Evolutionary conservation across 176 grass and related monocot genomes (phyloP).

Genomic region (Zea luxurians): DNA sequence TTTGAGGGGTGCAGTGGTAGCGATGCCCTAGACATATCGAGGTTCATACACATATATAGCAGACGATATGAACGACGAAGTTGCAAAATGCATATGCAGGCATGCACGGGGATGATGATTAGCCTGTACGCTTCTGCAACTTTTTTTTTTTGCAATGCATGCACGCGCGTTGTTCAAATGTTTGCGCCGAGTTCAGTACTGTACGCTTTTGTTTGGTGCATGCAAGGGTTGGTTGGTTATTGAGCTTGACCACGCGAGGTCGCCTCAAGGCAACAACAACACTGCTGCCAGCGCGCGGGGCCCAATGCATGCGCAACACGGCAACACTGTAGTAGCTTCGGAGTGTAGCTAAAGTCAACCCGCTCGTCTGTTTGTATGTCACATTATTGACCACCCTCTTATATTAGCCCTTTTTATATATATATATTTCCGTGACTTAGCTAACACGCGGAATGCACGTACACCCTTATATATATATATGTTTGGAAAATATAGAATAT

Average conservation of each 20-base stretch:
- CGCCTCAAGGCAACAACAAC: slow-evolving; percentile 44
- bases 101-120: background rate
- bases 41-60: slow-evolving; percentile 30
- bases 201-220: slow-evolving; percentile 49
- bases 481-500: background rate
- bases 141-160: slow-evolving; percentile 21
- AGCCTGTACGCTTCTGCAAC: slow-evolving; percentile 16
- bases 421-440: slow-evolving; percentile 20
- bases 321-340: slow-evolving; percentile 33
- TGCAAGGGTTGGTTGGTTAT: slow-evolving; percentile 26
- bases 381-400: slow-evolving; percentile 35
- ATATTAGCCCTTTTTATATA: slow-evolving; percentile 8
- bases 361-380: slow-evolving; percentile 38
- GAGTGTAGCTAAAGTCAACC: slow-evolving; percentile 73
- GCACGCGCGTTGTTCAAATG: background rate
- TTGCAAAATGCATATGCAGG: too few relatives aligned
- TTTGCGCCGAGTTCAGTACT: slow-evolving; percentile 15
- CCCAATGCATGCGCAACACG: background rate
- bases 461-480: background rate
- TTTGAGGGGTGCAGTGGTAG: background rate
- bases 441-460: slow-evolving; percentile 36
- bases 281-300: slow-evolving; percentile 2
- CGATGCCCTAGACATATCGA: background rate
- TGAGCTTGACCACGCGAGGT: slow-evolving; percentile 23
- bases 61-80: too few relatives aligned